Percentiles rank a stretch among this genome's conserved stretches.
Conservation (phyloP, 306 rosid genomes). For the Sicyos edulis region DNA sequence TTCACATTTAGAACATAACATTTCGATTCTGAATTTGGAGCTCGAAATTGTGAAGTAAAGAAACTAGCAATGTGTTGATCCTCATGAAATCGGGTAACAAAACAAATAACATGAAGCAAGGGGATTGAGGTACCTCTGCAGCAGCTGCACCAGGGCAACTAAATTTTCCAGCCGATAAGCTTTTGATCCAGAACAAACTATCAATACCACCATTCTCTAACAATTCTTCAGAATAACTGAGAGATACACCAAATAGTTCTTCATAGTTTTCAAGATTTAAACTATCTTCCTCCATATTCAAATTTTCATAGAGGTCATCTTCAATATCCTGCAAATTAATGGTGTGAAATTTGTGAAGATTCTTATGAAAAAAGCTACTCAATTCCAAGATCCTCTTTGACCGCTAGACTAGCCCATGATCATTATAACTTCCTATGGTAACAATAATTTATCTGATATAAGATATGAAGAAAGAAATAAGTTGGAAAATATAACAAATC, state of each 20-base stretch:
- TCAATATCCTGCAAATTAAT: constrained; percentile 43
- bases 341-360: constrained; percentile 24
- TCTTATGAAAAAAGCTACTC: constrained; percentile 3
- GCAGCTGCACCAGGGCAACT: constrained; percentile 53
- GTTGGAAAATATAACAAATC: not conserved
- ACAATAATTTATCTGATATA: too few relatives aligned
- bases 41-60: not conserved
- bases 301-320: constrained; percentile 35
- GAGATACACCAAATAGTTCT: constrained; percentile 77
- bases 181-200: constrained; percentile 70
- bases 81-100: not conserved
- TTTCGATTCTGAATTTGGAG: not conserved
- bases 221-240: constrained; percentile 28
- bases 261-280: constrained; percentile 76
- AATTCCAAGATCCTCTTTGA: too few relatives aligned
- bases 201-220: constrained; percentile 86
- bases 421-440: too few relatives aligned
- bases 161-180: constrained; percentile 57
- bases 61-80: not conserved
- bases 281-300: constrained; percentile 57
- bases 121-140: constrained; percentile 59
- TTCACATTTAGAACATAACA: not conserved
- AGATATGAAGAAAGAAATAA: not conserved
- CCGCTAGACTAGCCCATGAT: too few relatives aligned
- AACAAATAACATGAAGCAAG: constrained; percentile 3